Evolutionary conservation across 148 eudicot species (phyloP).

Genomic region (Linanthus parryae): DNA sequence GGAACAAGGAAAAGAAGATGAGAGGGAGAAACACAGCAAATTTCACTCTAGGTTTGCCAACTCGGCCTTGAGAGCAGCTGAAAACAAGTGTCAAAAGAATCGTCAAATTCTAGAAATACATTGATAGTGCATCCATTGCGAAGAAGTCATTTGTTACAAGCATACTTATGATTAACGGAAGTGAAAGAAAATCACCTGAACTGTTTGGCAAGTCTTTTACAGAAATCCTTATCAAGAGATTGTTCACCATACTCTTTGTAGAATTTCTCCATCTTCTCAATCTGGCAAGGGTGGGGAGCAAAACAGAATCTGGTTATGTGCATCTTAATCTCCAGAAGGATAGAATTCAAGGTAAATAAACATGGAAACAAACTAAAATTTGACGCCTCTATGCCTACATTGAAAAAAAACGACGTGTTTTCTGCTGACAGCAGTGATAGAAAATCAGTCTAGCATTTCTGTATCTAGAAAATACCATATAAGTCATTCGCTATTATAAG

Average conservation of each 20-base stretch:
- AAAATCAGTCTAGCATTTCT: too few relatives aligned
- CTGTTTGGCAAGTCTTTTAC: conserved; percentile 38
- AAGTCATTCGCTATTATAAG: too few relatives aligned
- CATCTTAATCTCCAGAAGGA: too few relatives aligned
- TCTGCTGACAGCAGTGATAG: too few relatives aligned
- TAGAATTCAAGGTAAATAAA: too few relatives aligned
- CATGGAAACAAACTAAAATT: too few relatives aligned
- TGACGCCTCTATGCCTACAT: too few relatives aligned
- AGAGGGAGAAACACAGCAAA: conserved; percentile 57
- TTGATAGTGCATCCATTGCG: too few relatives aligned
- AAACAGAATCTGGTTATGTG: too few relatives aligned
- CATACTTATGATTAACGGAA: not conserved
- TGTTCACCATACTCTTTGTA: conserved; percentile 33
- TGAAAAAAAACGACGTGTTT: too few relatives aligned
- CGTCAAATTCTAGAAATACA: not conserved
- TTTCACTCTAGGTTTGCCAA: conserved; percentile 72
- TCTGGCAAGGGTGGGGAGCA: conserved; percentile 23
- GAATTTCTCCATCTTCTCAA: conserved; percentile 51
- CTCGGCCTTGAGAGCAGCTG: conserved; percentile 71
- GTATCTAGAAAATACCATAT: too few relatives aligned
- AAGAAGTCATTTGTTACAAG: not conserved
- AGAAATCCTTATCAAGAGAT: conserved; percentile 39
- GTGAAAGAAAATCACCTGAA: conserved; percentile 39
- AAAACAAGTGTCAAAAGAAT: conserved; percentile 17
- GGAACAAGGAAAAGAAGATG: conserved; percentile 7